Evolutionary conservation across 768 basidiomycete genomes (phyloP), one percentile per base, ranked within the genome.

Genomic region (Rhizopogon salebrosus): DNA sequence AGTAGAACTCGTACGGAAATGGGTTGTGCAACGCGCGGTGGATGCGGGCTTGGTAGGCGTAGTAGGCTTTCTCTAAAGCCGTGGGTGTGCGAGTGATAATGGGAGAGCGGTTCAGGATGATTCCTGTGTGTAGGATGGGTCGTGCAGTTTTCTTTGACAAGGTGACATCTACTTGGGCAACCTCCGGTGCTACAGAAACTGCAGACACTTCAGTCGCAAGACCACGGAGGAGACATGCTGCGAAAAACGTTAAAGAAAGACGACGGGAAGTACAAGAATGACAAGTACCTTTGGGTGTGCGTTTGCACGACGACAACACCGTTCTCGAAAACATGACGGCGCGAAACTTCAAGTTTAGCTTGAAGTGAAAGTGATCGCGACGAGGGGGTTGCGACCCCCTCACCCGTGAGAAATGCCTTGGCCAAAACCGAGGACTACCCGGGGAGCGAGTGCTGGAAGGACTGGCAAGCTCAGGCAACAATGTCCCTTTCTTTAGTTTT

Each of bases 1-100:
- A 95, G 73, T 95, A 98, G 70, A 95, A 92, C 42, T 93, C 85
- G 53, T 82, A 76, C 16, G 94, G 90, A 66, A 92, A 85, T 1
- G 94, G 94, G 60, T 92, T 91, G 65, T 87, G 87, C 43, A 98
- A 72, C 3, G 93, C 87, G 58, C 90, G 86, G 62, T 84, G 81
- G 63, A 98, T 80, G 39, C 90, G 84, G 8, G 81, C 75, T 65
- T 92, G 89, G 76, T 95, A 95, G 49, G 80, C 75, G 69, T 89
- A 86, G 70, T 89, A 94, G 11, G 90, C 84, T 58, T 76, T 72
- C 70, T 95, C 91, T 61, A 95, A 88, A 1, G 78, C 70, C 0
- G 82, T 83, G 0, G 84, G 86, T 0, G 84, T 79, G 42, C 84
- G 83, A 0, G 89, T 86, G 48, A 92, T 68, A 51, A 86, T 75